Base-by-base conservation (phyloP, 768 basidiomycete species). In the Scleroderma citrinum region DNA sequence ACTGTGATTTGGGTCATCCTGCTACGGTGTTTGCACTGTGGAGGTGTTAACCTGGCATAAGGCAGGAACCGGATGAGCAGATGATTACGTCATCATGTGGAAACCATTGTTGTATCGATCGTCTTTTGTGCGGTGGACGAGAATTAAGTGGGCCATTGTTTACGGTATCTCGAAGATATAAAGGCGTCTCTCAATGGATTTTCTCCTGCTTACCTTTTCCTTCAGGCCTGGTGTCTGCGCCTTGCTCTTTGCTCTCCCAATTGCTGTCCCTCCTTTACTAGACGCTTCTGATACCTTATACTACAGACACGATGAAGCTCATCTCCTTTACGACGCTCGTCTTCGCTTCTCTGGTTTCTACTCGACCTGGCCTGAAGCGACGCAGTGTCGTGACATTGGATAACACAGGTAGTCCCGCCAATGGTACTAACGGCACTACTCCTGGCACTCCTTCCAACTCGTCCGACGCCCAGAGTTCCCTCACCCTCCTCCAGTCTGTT, bases 401-500 rank as follows among this genome's bases (percentile, higher is more conserved):
- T 32, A 75, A 72, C 31, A 64, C 60, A 11, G 57, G 59, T 20
- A 55, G 56, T 17, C 52, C 58, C 20, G 54, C 55, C 20, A 53
- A 63, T 12, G 50, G 57, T 36, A 57, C 44, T 0, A 14, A 36
- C 20, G 30, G 44, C 19, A 49, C 56, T 38, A 49, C 38, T 31
- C 46, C 54, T 39, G 48, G 50, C 35, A 44, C 52, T 17, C 50
- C 29, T 3, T 29, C 56, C 16, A 68, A 56, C 44, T 55, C 58
- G 10, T 55, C 44, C 48, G 43, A 26, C 31, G 32, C 58, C 2
- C 65, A 66, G 38, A 46, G 52, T 34, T 66, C 65, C 4, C 47
- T 68, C 43, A 72, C 71, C 11, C 74, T 81, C 38, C 57, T 72
- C 26, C 66, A 75, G 34, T 66, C 64, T 3, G 76, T 85, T 21